phyloP scores from a whole-genome alignment of 257 asterid genomes.

The Ilex aquifolium region DNA sequence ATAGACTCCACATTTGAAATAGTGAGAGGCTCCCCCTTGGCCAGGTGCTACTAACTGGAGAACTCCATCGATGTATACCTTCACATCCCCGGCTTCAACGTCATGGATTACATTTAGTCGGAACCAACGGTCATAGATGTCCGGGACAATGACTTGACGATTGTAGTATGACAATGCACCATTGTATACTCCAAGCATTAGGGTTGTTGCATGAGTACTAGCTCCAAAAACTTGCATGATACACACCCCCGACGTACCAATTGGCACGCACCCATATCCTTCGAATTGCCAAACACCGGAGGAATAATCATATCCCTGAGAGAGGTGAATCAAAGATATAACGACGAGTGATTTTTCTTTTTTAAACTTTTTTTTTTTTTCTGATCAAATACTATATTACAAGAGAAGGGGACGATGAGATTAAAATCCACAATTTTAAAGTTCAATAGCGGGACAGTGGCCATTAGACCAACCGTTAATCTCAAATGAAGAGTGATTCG shows the following conservation, averaged over 20 bases:
- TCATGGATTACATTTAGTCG: slow-evolving; percentile 31
- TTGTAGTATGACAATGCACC: slow-evolving; percentile 22
- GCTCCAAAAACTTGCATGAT: slow-evolving; percentile 39
- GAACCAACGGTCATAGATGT: slow-evolving; percentile 25
- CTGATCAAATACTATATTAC: too few species aligned
- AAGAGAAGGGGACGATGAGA: too few species aligned
- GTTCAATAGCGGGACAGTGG: too few species aligned
- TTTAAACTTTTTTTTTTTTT: too few species aligned
- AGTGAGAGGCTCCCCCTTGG: slow-evolving; percentile 23
- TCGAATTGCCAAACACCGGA: slow-evolving; percentile 38
- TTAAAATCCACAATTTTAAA: too few species aligned
- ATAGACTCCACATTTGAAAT: slow-evolving; percentile 36
- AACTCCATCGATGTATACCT: slow-evolving; percentile 19
- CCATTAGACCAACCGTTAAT: too few species aligned
- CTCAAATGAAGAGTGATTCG: too few species aligned
- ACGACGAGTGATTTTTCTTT: too few species aligned
- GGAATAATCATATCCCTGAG: slow-evolving; percentile 28
- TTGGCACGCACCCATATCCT: slow-evolving; percentile 22
- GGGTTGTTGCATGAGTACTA: slow-evolving; percentile 22
- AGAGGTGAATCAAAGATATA: background rate
- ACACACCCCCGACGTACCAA: slow-evolving; percentile 31
- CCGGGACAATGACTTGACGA: slow-evolving; percentile 4
- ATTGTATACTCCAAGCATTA: slow-evolving; percentile 24
- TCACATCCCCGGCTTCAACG: slow-evolving; percentile 13
- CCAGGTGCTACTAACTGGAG: slow-evolving; percentile 13